Conservation (phyloP, 768 basidiomycete genomes). For the Tulasnella sp. region DNA sequence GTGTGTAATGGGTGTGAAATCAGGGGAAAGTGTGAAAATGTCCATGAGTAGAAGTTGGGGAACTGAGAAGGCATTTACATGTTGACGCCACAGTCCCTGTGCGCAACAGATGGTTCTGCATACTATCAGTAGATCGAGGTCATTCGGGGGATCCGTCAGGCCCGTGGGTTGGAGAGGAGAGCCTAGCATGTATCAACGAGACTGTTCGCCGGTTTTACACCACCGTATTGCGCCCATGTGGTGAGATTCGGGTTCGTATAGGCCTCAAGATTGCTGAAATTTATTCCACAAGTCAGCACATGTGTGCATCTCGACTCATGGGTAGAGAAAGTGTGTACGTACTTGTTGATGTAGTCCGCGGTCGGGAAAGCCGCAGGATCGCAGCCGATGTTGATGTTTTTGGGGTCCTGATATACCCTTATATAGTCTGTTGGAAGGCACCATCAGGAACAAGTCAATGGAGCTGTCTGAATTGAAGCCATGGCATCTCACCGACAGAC, state of each 20-base stretch:
- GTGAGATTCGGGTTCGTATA: conserved; percentile 76
- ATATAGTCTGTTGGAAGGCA: conserved; percentile 57
- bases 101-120: too few species aligned
- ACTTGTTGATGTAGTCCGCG: conserved; percentile 65
- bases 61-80: too few species aligned
- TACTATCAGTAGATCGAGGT: too few species aligned
- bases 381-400: conserved; percentile 69
- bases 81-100: too few species aligned
- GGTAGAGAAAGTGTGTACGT: not conserved
- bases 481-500: conserved; percentile 28
- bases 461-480: not conserved
- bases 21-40: too few species aligned
- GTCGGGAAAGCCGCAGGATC: conserved; percentile 75
- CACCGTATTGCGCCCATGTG: conserved; percentile 22
- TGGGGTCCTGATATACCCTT: conserved; percentile 73
- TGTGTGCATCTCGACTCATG: not conserved
- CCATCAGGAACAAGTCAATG: not conserved
- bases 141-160: too few species aligned
- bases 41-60: too few species aligned
- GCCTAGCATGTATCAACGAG: conserved; percentile 33
- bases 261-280: conserved; percentile 44
- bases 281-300: not conserved
- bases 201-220: conserved; percentile 57
- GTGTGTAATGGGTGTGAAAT: too few species aligned
- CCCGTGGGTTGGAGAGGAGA: too few species aligned